Conservation (phyloP, 2,329 filamentous ascomycete genomes). For the Fulvia fulva region DNA sequence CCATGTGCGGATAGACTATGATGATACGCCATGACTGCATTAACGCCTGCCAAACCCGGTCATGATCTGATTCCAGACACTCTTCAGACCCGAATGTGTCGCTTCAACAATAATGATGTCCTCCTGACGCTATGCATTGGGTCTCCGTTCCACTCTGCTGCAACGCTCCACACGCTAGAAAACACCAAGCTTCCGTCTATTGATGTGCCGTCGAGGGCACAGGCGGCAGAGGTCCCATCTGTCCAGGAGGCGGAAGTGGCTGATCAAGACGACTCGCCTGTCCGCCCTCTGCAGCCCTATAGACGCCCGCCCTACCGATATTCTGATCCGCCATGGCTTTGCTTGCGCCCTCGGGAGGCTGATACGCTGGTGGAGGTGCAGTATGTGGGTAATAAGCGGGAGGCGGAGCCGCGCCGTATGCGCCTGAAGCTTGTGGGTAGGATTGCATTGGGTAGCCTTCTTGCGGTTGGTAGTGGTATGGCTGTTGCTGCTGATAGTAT, state of each 20-base stretch:
- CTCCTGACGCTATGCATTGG: background rate
- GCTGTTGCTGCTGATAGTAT: slow-evolving; percentile 17
- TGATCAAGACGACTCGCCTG: slow-evolving; percentile 18
- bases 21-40: background rate
- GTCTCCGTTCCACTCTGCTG: slow-evolving; percentile 5
- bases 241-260: slow-evolving; percentile 6
- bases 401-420: slow-evolving; percentile 28
- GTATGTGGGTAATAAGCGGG: slow-evolving; percentile 33
- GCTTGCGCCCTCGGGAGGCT: slow-evolving; percentile 33
- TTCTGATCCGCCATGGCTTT: slow-evolving; percentile 35
- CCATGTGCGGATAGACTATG: too few relatives aligned
- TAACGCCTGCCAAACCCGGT: background rate
- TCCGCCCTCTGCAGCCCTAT: slow-evolving; percentile 13
- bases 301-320: slow-evolving; percentile 12
- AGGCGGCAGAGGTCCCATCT: background rate
- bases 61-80: background rate
- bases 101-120: background rate
- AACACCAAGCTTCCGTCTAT: background rate
- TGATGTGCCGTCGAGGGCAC: background rate
- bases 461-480: slow-evolving; percentile 19
- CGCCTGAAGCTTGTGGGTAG: slow-evolving; percentile 26
- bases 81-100: background rate
- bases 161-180: background rate
- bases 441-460: slow-evolving; percentile 23
- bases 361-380: slow-evolving; percentile 34